phyloP scores from a whole-genome alignment of 352 stramenopile species.

The Globisporangium nodosum region DNA sequence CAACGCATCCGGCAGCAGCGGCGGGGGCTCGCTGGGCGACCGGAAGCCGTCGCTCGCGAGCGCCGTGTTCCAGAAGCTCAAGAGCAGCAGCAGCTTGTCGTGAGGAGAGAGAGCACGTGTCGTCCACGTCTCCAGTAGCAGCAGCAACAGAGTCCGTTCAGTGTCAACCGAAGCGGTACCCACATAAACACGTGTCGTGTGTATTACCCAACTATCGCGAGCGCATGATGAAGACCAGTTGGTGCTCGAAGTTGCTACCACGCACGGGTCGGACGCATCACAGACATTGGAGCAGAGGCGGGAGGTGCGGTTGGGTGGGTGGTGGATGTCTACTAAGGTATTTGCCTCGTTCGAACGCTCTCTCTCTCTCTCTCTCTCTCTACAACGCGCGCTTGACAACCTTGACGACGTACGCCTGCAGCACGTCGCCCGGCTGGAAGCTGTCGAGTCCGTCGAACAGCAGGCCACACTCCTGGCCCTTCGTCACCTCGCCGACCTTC shows the following conservation, averaged over 20 bases:
- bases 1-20: conserved; percentile 11
- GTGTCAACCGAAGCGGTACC: neutral
- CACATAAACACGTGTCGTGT: neutral
- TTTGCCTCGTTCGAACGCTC: neutral
- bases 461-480: conserved; percentile 98
- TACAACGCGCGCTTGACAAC: conserved; percentile 65
- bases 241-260: too few relatives aligned
- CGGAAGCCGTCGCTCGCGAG: conserved; percentile 47
- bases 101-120: neutral
- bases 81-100: conserved; percentile 18
- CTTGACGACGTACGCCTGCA: conserved; percentile 88
- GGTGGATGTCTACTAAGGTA: conserved; percentile 3
- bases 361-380: neutral
- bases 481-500: conserved; percentile 87
- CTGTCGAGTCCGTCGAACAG: conserved; percentile 90
- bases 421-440: conserved; percentile 93
- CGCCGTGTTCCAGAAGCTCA: conserved; percentile 56
- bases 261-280: too few relatives aligned
- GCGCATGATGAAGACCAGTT: too few relatives aligned
- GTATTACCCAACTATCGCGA: neutral
- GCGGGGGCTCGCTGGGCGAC: conserved; percentile 19
- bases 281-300: too few relatives aligned
- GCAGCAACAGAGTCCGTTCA: neutral
- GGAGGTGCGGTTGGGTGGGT: neutral
- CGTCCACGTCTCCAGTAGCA: neutral